Conservation (phyloP, 352 stramenopile species). For the Globisporangium middletonii region DNA sequence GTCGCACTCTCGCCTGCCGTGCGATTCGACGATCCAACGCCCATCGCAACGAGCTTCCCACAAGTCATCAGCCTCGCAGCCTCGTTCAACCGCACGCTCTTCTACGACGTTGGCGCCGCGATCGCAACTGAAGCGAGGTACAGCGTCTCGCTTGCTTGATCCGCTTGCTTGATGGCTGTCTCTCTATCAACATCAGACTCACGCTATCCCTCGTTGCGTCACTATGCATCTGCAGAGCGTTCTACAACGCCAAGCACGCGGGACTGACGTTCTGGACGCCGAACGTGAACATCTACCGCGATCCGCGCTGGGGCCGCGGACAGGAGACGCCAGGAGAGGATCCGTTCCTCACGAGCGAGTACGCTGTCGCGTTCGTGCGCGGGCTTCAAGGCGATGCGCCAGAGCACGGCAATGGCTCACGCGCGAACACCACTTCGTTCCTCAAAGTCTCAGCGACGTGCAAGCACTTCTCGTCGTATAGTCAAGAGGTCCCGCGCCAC, state of each 20-base stretch:
- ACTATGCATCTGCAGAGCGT: conserved; percentile 20
- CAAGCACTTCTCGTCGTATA: conserved; percentile 93
- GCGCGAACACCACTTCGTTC: conserved; percentile 17
- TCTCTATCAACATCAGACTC: too few relatives aligned
- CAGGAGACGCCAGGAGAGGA: conserved; percentile 91
- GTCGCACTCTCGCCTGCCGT: conserved; percentile 69
- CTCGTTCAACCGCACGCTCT: conserved; percentile 88
- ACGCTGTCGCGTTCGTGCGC: conserved; percentile 80
- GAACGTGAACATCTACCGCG: conserved; percentile 92
- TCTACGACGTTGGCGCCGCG: conserved; percentile 57
- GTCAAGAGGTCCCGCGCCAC: conserved; percentile 69
- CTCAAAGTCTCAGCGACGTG: conserved; percentile 83
- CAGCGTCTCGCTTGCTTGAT: not conserved
- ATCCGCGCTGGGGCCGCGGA: conserved; percentile 89
- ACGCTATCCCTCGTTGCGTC: not conserved
- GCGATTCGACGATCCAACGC: conserved; percentile 38
- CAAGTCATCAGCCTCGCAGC: conserved; percentile 69
- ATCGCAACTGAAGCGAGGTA: conserved; percentile 78
- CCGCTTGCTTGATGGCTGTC: too few relatives aligned
- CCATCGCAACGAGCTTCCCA: conserved; percentile 86
- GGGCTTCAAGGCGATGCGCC: conserved; percentile 70
- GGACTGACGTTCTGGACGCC: conserved; percentile 92
- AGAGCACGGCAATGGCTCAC: conserved; percentile 10
- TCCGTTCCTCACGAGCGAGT: conserved; percentile 80
- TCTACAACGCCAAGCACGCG: conserved; percentile 69